Evolutionary conservation across 2,329 filamentous ascomycete species (phyloP).

Genomic region (Chalara sp.): DNA sequence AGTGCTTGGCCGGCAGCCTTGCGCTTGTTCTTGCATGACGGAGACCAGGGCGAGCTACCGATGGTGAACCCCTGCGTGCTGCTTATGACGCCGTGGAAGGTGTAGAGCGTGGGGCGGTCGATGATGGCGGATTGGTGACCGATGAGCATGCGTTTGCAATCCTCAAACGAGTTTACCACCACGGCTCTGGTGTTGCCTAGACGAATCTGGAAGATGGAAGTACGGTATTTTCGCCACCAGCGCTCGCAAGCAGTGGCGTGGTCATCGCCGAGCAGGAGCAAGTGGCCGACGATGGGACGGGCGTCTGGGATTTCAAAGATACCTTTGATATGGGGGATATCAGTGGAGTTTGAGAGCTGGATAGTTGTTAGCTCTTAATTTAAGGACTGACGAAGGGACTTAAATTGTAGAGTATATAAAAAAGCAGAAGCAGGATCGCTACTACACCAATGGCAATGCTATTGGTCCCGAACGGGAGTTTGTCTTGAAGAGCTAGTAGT

Average conservation of each 20-base stretch:
- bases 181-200: conserved; percentile 46
- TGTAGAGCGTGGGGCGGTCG: conserved; percentile 43
- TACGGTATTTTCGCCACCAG: conserved; percentile 40
- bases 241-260: conserved; percentile 44
- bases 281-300: conserved; percentile 42
- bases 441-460: too few species aligned
- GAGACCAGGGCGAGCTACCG: conserved; percentile 46
- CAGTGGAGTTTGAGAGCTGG: conserved; percentile 26
- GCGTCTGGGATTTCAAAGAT: conserved; percentile 44
- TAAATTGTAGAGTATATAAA: too few species aligned
- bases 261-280: conserved; percentile 44
- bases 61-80: conserved; percentile 48
- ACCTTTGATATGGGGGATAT: conserved; percentile 41
- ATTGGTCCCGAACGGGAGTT: too few species aligned
- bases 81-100: conserved; percentile 46
- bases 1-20: conserved; percentile 43
- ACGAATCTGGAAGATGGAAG: conserved; percentile 44
- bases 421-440: too few species aligned
- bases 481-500: too few species aligned
- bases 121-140: conserved; percentile 43
- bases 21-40: conserved; percentile 45
- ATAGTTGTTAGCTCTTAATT: too few species aligned
- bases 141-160: conserved; percentile 43
- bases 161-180: conserved; percentile 45
- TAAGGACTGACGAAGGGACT: too few species aligned